Base-by-base conservation (phyloP, 345 rosid genomes). In the Gynandropsis gynandra region DNA sequence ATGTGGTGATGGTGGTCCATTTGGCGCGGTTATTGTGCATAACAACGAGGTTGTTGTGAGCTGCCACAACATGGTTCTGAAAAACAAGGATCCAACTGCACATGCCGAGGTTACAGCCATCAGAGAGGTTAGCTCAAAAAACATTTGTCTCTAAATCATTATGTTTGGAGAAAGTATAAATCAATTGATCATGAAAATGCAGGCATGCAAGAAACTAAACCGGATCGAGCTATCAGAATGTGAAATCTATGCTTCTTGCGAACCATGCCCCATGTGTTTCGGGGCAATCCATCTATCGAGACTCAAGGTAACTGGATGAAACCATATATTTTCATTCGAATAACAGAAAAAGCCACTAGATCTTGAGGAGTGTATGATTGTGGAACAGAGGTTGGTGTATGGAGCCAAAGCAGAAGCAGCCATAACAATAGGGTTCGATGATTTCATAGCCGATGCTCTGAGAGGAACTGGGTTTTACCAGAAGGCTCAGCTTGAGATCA, bases 41-140 rank as follows among this genome's bases (percentile, higher is more conserved):
- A 80, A 93, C 9, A 78, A 85, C 7, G 89, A 85, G 72, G 71
- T 83, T 1, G 62, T 93, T 1, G 90, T 79, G 17, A 85, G 95
- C 74, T 85, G 94, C 63, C 99, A 93, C 83, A 93, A 93, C 78
- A 74, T 83, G 95, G 97, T 85, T 57, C 39, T 83, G 72, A 74
- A 66, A 42, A 32, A 78, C 82, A 78, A 82, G 0, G 97, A 93
- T 58, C 97, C 99, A 31, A 88, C 99, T 56, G 97, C 97, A 33
- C 97, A 88, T 58, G 99, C 99, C 0, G 97, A 93, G 68, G 94
- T 85, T 67, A 85, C 94, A 0, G 99, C 95, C 56, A 81, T 93
- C 43, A 73, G 99, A 77, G 97, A 93, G 99, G 95, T 92, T 40
- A 52, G 65, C 29, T 1, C 29, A 24, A 32, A 34, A 17, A 19